Conservation (phyloP, 345 rosid genomes). For the Moringa oleifera region DNA sequence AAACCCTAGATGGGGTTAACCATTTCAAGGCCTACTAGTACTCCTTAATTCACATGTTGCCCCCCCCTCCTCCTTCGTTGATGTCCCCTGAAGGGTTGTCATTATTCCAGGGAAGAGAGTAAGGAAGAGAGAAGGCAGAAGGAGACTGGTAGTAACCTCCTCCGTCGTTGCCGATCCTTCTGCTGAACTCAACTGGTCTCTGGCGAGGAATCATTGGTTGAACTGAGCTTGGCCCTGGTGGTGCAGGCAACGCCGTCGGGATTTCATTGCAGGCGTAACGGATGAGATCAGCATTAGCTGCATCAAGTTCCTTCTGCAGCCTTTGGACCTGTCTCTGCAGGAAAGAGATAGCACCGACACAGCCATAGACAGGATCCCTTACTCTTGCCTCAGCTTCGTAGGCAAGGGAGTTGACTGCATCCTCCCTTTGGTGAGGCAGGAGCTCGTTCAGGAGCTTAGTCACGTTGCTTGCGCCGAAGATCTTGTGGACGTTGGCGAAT, state of each 20-base stretch:
- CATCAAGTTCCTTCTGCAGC: constrained; percentile 90
- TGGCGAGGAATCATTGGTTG: constrained; percentile 29
- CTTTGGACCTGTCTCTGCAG: constrained; percentile 86
- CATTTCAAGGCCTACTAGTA: neutral
- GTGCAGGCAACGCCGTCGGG: constrained; percentile 28
- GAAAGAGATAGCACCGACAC: constrained; percentile 84
- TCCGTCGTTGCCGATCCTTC: constrained; percentile 31
- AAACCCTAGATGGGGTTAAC: constrained; percentile 28
- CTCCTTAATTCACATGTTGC: constrained; percentile 35
- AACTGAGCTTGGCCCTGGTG: constrained; percentile 20
- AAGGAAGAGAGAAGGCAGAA: constrained; percentile 24
- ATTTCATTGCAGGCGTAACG: constrained; percentile 49
- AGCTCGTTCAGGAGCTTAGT: constrained; percentile 87
- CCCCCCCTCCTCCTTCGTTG: constrained; percentile 55
- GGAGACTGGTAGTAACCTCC: constrained; percentile 21
- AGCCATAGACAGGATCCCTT: constrained; percentile 87
- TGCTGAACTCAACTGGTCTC: constrained; percentile 16
- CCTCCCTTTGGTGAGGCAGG: constrained; percentile 88
- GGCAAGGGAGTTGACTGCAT: constrained; percentile 90
- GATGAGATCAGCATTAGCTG: constrained; percentile 73
- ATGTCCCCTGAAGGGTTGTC: constrained; percentile 37
- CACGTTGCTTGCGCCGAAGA: constrained; percentile 94
- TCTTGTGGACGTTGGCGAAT: constrained; percentile 90
- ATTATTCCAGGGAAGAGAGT: constrained; percentile 45
- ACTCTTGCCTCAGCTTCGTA: constrained; percentile 95